Conservation (phyloP, 257 asterid species). For the Lithospermum erythrorhizon region DNA sequence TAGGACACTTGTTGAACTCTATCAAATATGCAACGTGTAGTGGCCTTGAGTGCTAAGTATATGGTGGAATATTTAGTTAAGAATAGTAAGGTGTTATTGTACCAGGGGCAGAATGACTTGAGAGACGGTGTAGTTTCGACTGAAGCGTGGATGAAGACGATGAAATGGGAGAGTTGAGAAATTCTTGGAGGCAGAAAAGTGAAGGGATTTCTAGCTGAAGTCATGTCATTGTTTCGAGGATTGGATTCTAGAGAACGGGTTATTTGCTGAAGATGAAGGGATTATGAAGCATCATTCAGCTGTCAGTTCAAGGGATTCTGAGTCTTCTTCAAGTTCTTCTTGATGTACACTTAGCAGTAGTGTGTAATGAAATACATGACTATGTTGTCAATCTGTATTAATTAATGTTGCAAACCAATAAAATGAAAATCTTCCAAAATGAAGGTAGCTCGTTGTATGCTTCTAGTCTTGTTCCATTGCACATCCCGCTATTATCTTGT, state of each 20-base stretch:
- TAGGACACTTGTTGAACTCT: too few relatives aligned
- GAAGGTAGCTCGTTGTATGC: too few relatives aligned
- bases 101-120: constrained; percentile 70
- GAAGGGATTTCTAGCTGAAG: constrained; percentile 43
- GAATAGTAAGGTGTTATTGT: constrained; percentile 49
- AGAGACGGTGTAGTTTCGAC: constrained; percentile 59
- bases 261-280: constrained; percentile 27
- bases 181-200: constrained; percentile 56
- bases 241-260: constrained; percentile 71
- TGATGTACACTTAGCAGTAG: too few relatives aligned
- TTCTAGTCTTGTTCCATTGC: too few relatives aligned
- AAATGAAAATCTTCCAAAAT: too few relatives aligned
- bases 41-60: constrained; percentile 41
- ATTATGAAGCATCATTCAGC: not conserved
- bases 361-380: too few relatives aligned
- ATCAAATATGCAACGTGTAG: constrained; percentile 39
- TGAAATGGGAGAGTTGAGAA: constrained; percentile 37
- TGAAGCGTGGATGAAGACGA: constrained; percentile 56
- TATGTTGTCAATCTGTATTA: too few relatives aligned
- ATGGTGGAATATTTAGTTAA: constrained; percentile 59
- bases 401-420: too few relatives aligned
- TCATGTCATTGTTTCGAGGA: constrained; percentile 64
- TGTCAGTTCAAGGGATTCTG: not conserved
- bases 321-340: too few relatives aligned
- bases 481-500: too few relatives aligned